Evolutionary conservation across 139 green algal species (phyloP).

Genomic region (Micractinium sp.): DNA sequence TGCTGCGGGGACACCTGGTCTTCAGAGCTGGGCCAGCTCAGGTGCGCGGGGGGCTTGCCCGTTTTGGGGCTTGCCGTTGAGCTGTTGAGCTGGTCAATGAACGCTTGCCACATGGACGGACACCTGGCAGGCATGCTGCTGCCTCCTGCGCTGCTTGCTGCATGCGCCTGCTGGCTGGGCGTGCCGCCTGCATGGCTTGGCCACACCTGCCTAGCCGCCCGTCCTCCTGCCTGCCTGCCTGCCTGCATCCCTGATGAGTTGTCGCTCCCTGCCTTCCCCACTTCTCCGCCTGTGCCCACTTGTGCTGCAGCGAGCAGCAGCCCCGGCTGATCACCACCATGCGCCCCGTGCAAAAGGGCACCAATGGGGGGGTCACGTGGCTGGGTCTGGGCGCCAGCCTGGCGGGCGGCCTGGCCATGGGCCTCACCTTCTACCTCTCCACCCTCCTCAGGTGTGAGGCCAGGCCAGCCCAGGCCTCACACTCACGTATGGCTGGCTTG

Average conservation of each 20-base stretch:
- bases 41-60: neutral
- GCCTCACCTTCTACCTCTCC: constrained; percentile 58
- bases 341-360: constrained; percentile 77
- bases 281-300: neutral
- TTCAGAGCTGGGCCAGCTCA: constrained; percentile 89
- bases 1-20: constrained; percentile 96
- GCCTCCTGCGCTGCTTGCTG: too few relatives aligned
- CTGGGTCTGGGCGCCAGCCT: constrained; percentile 76
- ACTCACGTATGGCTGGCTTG: neutral
- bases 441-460: neutral
- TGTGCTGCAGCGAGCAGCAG: constrained; percentile 20
- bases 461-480: neutral
- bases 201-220: neutral
- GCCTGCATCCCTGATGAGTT: neutral
- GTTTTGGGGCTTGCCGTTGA: too few relatives aligned
- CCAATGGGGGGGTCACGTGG: constrained; percentile 88
- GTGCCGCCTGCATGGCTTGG: too few relatives aligned
- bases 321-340: constrained; percentile 89
- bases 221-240: neutral
- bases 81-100: neutral
- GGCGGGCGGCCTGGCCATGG: constrained; percentile 84
- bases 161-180: too few relatives aligned
- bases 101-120: neutral
- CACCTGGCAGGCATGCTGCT: neutral
- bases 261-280: too few relatives aligned